Conservation (phyloP, 2,329 filamentous ascomycete genomes). For the Xylariaceae sp. region DNA sequence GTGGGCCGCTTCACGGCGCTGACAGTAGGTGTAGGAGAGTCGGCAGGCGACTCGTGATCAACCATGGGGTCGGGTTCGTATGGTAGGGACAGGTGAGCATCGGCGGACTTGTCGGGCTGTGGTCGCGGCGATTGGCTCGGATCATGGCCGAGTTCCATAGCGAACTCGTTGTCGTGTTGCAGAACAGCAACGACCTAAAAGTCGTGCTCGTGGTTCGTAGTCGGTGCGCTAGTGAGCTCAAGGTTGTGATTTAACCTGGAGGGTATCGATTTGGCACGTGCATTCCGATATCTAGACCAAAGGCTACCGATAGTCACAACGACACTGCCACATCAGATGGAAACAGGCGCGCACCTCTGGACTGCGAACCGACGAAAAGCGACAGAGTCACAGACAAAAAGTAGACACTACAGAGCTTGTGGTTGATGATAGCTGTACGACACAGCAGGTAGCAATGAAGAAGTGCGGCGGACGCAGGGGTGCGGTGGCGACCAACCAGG, state of each 20-base stretch:
- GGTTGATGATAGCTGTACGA: too few relatives aligned
- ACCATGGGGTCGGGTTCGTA: background rate
- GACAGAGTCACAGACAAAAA: background rate
- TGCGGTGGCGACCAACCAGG: too few relatives aligned
- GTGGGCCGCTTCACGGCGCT: slow-evolving; percentile 5
- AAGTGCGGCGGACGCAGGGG: too few relatives aligned
- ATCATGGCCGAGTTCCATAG: slow-evolving; percentile 26
- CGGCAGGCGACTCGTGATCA: slow-evolving; percentile 3
- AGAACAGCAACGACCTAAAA: slow-evolving; percentile 14
- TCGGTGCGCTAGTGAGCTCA: too few relatives aligned
- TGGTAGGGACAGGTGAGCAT: background rate
- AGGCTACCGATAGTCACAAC: too few relatives aligned
- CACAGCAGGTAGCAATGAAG: too few relatives aligned
- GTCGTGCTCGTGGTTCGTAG: slow-evolving; percentile 4
- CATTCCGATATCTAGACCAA: too few relatives aligned
- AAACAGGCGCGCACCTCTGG: too few relatives aligned
- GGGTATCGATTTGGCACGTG: too few relatives aligned
- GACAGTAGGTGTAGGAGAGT: slow-evolving; percentile 11
- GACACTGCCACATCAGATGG: too few relatives aligned
- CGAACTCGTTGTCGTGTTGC: slow-evolving; percentile 15
- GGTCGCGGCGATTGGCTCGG: slow-evolving; percentile 5
- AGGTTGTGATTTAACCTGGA: too few relatives aligned
- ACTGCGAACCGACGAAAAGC: slow-evolving; percentile 1
- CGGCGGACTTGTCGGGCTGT: slow-evolving; percentile 3
- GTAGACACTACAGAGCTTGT: too few relatives aligned